These are phyloP conservation scores for Wickerhamiella australiensis DNA, from an alignment of 805 yeast genomes.

Conservation along the genomic window DNA sequence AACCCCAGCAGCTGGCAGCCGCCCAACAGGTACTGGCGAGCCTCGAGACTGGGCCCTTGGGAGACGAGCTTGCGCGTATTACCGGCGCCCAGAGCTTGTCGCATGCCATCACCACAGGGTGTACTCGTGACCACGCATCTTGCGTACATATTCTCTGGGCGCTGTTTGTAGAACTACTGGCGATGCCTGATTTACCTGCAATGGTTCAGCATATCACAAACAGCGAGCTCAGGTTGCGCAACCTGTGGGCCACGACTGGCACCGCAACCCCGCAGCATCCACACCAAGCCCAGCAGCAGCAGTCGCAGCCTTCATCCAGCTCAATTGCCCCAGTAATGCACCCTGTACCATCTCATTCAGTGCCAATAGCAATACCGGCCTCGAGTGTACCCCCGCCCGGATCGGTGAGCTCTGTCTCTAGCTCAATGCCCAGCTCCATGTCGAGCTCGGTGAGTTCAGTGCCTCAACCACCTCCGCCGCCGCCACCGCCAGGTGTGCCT, in stretches of 20 bases:
- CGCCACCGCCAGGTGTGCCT: background rate
- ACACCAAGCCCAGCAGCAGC: conserved; percentile 9
- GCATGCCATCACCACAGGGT: conserved; percentile 1
- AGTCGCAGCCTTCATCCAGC: background rate
- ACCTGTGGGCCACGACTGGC: background rate
- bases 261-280: background rate
- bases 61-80: conserved; percentile 10
- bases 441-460: background rate
- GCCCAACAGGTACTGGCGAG: background rate
- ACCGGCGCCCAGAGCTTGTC: background rate
- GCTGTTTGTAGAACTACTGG: background rate
- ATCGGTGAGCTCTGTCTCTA: background rate
- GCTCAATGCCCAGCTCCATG: background rate
- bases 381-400: conserved; percentile 1
- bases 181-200: background rate
- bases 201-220: conserved; percentile 4
- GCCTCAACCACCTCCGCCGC: conserved; percentile 6
- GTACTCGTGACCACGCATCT: conserved; percentile 5
- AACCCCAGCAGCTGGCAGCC: background rate
- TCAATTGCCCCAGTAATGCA: background rate
- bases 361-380: background rate
- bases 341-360: background rate
- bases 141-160: background rate
- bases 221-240: background rate
- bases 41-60: conserved; percentile 10